These are phyloP conservation scores for Boletus vermiculosoides DNA, from an alignment of 768 basidiomycete species.

Conservation along the genomic window DNA sequence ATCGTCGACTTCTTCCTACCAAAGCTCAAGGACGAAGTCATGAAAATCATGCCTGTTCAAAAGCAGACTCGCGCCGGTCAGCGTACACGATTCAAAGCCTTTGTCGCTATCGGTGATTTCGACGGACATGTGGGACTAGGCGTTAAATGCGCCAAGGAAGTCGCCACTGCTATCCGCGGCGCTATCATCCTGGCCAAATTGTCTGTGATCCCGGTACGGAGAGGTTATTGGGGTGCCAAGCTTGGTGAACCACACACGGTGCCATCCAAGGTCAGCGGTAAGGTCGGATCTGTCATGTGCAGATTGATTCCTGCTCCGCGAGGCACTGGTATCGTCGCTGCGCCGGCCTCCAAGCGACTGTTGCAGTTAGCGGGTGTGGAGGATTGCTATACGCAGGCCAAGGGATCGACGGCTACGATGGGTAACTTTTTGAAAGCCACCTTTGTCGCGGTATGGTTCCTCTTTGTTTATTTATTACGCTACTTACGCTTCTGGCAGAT, in stretches of 20 bases:
- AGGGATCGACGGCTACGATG: constrained; percentile 98
- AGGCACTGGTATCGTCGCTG: constrained; percentile 99
- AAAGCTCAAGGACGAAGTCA: constrained; percentile 98
- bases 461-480: not conserved
- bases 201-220: constrained; percentile 94
- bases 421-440: constrained; percentile 99
- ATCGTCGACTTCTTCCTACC: constrained; percentile 99
- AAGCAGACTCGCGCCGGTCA: constrained; percentile 99
- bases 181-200: constrained; percentile 99
- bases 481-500: constrained; percentile 49
- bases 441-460: constrained; percentile 74
- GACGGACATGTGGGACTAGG: constrained; percentile 99
- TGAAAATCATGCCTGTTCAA: constrained; percentile 99
- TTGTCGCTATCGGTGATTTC: constrained; percentile 98
- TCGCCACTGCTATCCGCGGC: constrained; percentile 98
- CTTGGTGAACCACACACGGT: constrained; percentile 99
- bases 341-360: constrained; percentile 94
- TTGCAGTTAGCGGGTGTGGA: constrained; percentile 97
- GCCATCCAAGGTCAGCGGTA: constrained; percentile 96
- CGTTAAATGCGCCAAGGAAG: constrained; percentile 99
- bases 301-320: constrained; percentile 97
- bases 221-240: constrained; percentile 99
- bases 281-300: constrained; percentile 99
- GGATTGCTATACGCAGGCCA: constrained; percentile 97
- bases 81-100: constrained; percentile 99